Base-by-base conservation (phyloP, 2,329 filamentous ascomycete genomes). In the Aspergillus fijiensis region DNA sequence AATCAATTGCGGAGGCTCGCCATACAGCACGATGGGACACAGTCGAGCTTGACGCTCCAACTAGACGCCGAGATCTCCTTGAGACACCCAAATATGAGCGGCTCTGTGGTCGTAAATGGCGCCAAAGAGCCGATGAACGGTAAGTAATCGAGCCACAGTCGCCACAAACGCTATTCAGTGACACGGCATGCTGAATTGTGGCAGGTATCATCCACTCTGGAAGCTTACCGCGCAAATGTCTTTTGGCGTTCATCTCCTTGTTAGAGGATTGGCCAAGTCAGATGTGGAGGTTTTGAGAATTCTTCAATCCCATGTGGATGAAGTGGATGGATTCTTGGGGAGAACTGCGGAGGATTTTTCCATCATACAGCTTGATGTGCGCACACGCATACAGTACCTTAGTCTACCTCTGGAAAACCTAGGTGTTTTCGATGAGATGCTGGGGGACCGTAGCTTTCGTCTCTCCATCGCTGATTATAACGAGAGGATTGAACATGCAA, bases 201-300 rank as follows among this genome's bases (percentile, higher is more conserved):
- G 16, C 72, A 85, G 86, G 69, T 89, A 92, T 71, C 95, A 98
- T 72, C 92, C 96, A 64, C 80, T 98, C 61, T 89, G 89, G 81
- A 97, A 97, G 78, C 85, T 97, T 52, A 85, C 96, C 72, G 88
- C 94, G 16, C 94, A 98, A 76, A 93, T 98, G 67, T 89, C 92
- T 1, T 98, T 98, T 74, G 94, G 95, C 21, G 88, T 98, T 42
- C 93, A 97, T 74, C 81, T 98, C 49, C 79, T 98, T 59, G 86
- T 96, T 58, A 88, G 93, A 69, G 87, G 88, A 62, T 86, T 96
- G 74, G 93, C 95, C 56, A 96, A 94, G 76, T 96, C 91, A 67
- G 90, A 96, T 66, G 83, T 87, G 35, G 91, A 96, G 72, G 94
- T 97, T 12, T 88, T 96, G 64, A 87, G 84, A 65, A 98, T 98